These are phyloP conservation scores for Neofusicoccum kwambonambiense DNA, from an alignment of 2,329 filamentous ascomycete species.

Conservation along the genomic window DNA sequence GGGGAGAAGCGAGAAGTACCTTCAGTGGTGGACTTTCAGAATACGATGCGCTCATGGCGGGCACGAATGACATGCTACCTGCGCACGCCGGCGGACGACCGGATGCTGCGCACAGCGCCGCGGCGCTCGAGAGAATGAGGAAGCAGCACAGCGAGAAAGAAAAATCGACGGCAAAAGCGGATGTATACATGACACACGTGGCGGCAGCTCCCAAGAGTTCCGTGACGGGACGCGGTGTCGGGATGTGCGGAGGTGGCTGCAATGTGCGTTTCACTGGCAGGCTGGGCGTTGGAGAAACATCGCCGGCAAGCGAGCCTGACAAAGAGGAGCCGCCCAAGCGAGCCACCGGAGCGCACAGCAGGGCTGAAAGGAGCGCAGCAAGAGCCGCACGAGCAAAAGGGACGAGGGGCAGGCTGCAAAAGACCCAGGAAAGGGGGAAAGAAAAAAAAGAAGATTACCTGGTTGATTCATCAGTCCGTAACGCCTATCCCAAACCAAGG, in stretches of 20 bases:
- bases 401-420: background rate
- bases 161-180: background rate
- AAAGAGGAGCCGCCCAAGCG: background rate
- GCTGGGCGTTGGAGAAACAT: background rate
- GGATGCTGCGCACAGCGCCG: background rate
- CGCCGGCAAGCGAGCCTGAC: too few relatives aligned
- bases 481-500: conserved; percentile 34
- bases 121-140: background rate
- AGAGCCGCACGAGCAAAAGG: conserved; percentile 22
- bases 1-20: background rate
- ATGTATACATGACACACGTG: conserved; percentile 3
- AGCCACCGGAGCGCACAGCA: background rate
- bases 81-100: background rate
- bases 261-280: background rate
- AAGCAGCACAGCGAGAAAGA: background rate
- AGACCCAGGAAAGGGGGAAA: background rate
- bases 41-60: background rate
- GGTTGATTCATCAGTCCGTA: conserved; percentile 38
- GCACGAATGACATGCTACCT: too few relatives aligned
- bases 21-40: background rate
- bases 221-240: background rate
- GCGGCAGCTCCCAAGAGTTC: background rate
- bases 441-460: conserved; percentile 29
- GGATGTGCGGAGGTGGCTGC: background rate
- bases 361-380: background rate